Evolutionary conservation across 2,329 filamentous ascomycete genomes (phyloP).

Genomic region (Fusarium neocosmosporiellum): DNA sequence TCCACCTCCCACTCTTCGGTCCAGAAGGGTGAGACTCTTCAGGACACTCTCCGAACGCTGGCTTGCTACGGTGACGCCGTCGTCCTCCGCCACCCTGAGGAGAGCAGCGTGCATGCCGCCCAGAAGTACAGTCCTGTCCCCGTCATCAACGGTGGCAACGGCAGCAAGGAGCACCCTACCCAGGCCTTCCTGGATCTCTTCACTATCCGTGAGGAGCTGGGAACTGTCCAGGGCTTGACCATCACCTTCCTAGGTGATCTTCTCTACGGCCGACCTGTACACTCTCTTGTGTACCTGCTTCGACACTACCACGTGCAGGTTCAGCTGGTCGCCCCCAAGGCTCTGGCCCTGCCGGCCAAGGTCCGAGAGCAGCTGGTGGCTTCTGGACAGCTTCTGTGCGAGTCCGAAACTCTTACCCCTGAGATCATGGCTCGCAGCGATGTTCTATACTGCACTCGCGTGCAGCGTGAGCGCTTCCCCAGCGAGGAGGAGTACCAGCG

Average conservation of each 20-base stretch:
- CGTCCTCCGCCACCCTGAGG: constrained; percentile 92
- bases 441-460: constrained; percentile 95
- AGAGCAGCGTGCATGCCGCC: constrained; percentile 82
- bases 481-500: constrained; percentile 82
- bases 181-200: constrained; percentile 98
- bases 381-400: constrained; percentile 80
- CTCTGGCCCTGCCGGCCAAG: constrained; percentile 79
- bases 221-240: constrained; percentile 92
- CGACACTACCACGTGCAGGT: constrained; percentile 95
- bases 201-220: constrained; percentile 97
- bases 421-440: constrained; percentile 89
- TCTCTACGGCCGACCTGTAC: constrained; percentile 91
- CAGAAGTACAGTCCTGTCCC: constrained; percentile 90
- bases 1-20: constrained; percentile 88
- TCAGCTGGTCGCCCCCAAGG: constrained; percentile 88
- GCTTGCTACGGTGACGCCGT: constrained; percentile 95
- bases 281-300: constrained; percentile 93
- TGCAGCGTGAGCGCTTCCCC: constrained; percentile 97
- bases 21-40: constrained; percentile 92
- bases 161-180: constrained; percentile 94
- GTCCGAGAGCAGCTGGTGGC: constrained; percentile 77
- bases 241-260: constrained; percentile 97
- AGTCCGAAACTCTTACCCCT: constrained; percentile 82
- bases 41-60: constrained; percentile 93
- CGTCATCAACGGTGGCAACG: constrained; percentile 97